A percentile compares a stretch with the other conserved stretches of the same genome.
phyloP scores from a whole-genome alignment of 306 rosid genomes.

The Castanea sativa region DNA sequence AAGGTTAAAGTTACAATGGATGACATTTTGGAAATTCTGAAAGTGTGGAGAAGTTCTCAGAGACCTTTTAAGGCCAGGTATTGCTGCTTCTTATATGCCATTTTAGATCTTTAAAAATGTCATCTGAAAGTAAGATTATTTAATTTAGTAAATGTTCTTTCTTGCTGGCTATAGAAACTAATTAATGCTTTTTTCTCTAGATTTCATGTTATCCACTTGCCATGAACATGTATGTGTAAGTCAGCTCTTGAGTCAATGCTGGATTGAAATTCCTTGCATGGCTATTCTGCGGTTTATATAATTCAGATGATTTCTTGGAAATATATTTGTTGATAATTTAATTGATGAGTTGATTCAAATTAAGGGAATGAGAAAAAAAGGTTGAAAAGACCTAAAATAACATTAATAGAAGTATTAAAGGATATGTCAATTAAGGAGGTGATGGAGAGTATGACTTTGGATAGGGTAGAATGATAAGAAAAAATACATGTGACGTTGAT shows the following conservation, averaged over 20 bases:
- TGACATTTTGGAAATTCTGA: constrained; percentile 60
- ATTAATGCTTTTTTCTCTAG: background rate
- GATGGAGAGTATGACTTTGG: no score
- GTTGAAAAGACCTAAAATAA: no score
- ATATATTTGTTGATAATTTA: background rate
- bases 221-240: background rate
- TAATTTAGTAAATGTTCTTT: background rate
- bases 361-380: no score
- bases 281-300: background rate
- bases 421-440: no score
- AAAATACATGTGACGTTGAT: constrained; percentile 27
- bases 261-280: background rate
- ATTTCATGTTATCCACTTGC: background rate
- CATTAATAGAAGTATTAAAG: no score
- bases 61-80: constrained; percentile 72
- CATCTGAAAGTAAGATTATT: background rate
- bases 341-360: no score
- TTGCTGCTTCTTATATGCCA: constrained; percentile 1
- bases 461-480: no score
- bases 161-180: background rate
- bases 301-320: background rate
- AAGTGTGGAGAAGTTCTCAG: constrained; percentile 56
- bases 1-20: constrained; percentile 69
- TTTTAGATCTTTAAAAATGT: background rate
- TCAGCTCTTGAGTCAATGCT: background rate